phyloP scores from a whole-genome alignment of 306 rosid species.

The Bauhinia variegata region DNA sequence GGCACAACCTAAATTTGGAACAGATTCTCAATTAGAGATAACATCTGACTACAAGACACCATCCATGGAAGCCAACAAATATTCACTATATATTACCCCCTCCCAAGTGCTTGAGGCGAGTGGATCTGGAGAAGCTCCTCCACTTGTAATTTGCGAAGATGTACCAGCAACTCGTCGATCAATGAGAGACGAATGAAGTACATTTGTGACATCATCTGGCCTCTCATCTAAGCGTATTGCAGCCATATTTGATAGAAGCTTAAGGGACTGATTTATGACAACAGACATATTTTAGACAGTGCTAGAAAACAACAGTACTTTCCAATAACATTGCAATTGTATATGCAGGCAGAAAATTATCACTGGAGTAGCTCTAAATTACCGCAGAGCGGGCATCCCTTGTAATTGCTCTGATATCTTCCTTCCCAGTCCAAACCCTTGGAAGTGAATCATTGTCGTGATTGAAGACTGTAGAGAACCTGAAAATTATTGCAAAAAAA shows the following conservation, averaged over 20 bases:
- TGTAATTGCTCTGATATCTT: constrained; percentile 80
- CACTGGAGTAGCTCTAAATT: constrained; percentile 33
- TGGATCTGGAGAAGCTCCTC: constrained; percentile 55
- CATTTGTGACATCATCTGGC: constrained; percentile 65
- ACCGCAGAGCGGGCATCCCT: constrained; percentile 77
- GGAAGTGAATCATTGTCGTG: constrained; percentile 88
- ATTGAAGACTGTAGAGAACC: constrained; percentile 82
- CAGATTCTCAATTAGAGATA: constrained; percentile 24
- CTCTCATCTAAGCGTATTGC: constrained; percentile 85
- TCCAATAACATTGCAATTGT: constrained; percentile 23
- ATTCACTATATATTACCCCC: constrained; percentile 59
- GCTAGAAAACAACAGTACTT: constrained; percentile 15
- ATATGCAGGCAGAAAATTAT: constrained; percentile 9
- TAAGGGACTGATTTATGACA: constrained; percentile 64
- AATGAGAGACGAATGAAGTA: constrained; percentile 58
- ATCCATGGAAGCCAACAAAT: constrained; percentile 31
- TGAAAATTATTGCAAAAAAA: constrained; percentile 41
- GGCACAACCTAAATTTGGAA: constrained; percentile 60
- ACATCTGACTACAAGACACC: constrained; percentile 33
- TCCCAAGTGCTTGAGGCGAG: constrained; percentile 93
- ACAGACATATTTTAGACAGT: constrained; percentile 35
- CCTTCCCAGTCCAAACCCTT: constrained; percentile 88
- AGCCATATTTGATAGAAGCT: constrained; percentile 74
- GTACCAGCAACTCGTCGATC: constrained; percentile 50
- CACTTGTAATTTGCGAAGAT: constrained; percentile 50